Percentiles rank a stretch among this genome's conserved stretches.
Conservation (phyloP, 2,329 filamentous ascomycete species). For the Nannizzia gypsea region DNA sequence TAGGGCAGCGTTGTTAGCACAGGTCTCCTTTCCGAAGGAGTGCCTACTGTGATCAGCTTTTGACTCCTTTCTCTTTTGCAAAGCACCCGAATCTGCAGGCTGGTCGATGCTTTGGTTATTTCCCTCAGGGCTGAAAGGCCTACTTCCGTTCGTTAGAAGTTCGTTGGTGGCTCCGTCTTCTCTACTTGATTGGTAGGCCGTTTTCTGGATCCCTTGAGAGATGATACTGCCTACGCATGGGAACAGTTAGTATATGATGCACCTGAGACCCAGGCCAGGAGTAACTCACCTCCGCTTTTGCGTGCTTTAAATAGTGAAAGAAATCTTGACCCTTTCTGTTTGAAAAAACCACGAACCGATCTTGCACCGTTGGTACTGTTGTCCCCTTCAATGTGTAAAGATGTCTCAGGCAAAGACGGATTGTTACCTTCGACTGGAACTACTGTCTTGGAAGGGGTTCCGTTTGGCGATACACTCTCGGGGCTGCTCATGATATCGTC, state of each 20-base stretch:
- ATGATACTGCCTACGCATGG: not conserved
- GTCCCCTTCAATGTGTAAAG: conserved; percentile 5
- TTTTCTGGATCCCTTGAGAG: not conserved
- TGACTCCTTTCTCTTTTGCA: not conserved
- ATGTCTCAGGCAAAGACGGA: conserved; percentile 15
- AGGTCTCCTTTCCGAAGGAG: not conserved
- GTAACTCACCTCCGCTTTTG: conserved; percentile 18
- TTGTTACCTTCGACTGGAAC: not conserved
- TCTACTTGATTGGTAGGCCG: not conserved
- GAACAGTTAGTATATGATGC: not conserved
- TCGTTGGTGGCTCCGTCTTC: not conserved
- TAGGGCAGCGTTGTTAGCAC: not conserved
- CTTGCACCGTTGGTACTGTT: conserved; percentile 14
- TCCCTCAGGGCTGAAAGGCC: not conserved
- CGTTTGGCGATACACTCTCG: not conserved
- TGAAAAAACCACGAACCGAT: conserved; percentile 23
- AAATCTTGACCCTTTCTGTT: conserved; percentile 27
- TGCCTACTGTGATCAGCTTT: not conserved
- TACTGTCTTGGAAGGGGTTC: not conserved
- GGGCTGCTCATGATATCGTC: not conserved
- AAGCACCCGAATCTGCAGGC: not conserved
- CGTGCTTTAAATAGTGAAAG: conserved; percentile 27
- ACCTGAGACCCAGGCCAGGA: not conserved
- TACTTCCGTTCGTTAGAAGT: not conserved
- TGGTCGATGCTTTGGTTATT: not conserved